Conservation (phyloP, 192 early-diverging fungal species). For the Thamnidium elegans region DNA sequence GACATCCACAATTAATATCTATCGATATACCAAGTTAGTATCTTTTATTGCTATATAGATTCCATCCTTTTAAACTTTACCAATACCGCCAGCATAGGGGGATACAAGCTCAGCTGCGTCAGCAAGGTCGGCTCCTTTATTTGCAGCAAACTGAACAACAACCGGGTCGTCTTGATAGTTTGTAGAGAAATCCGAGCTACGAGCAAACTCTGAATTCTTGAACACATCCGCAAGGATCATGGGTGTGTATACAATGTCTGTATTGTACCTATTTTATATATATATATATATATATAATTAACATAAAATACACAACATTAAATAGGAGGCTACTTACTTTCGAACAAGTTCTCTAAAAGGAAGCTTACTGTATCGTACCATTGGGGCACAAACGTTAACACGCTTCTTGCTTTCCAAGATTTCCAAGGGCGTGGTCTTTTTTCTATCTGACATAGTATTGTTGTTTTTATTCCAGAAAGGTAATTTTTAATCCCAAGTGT, state of each 20-base stretch:
- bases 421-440: constrained; percentile 31
- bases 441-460: constrained; percentile 5
- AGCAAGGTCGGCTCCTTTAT: constrained; percentile 72
- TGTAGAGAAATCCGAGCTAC: constrained; percentile 81
- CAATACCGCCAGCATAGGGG: constrained; percentile 69
- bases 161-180: constrained; percentile 79
- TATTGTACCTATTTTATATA: constrained; percentile 67
- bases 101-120: constrained; percentile 83
- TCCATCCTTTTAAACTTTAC: no score
- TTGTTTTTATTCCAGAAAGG: neutral
- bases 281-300: neutral
- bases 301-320: no score
- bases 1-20: constrained; percentile 93
- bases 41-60: no score
- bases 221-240: constrained; percentile 97
- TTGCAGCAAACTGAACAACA: constrained; percentile 93
- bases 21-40: neutral
- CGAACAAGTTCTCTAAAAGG: constrained; percentile 87
- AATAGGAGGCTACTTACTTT: no score
- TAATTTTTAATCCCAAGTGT: neutral
- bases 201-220: constrained; percentile 75
- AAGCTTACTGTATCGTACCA: constrained; percentile 96
- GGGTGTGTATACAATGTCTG: constrained; percentile 89
- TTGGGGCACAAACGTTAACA: constrained; percentile 88
- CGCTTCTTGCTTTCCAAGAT: constrained; percentile 56